A percentile compares a stretch with the other conserved stretches of the same genome.
phyloP scores from a whole-genome alignment of 345 rosid species.

The Pseudoturritis turrita region DNA sequence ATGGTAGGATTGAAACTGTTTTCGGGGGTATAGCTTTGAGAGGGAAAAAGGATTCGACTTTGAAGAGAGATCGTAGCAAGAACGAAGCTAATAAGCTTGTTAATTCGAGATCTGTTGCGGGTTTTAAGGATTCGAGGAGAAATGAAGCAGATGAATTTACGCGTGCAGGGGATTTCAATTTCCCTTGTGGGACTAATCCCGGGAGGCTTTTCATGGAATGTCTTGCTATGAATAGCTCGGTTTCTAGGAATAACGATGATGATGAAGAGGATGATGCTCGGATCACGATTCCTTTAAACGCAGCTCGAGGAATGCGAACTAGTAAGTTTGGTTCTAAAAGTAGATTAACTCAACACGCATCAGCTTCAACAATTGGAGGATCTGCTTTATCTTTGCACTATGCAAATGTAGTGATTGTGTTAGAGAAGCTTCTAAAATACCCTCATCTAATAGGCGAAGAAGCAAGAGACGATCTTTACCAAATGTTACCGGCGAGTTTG shows the following conservation, averaged over 20 bases:
- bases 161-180: conserved; percentile 55
- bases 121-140: conserved; percentile 35
- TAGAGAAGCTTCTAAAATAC: conserved; percentile 81
- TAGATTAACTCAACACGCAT: conserved; percentile 46
- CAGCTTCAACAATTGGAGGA: conserved; percentile 80
- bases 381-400: conserved; percentile 87
- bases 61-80: conserved; percentile 53
- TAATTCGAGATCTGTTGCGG: conserved; percentile 25
- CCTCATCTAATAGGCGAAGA: conserved; percentile 96
- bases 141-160: conserved; percentile 41
- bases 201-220: conserved; percentile 86
- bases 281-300: conserved; percentile 36
- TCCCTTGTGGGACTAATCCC: conserved; percentile 77
- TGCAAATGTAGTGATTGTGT: conserved; percentile 80
- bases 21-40: conserved; percentile 56
- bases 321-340: conserved; percentile 49
- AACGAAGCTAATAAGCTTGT: conserved; percentile 26
- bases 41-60: conserved; percentile 20
- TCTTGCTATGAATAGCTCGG: conserved; percentile 68
- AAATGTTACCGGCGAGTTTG: conserved; percentile 86
- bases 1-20: conserved; percentile 59
- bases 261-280: conserved; percentile 35
- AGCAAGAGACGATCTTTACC: conserved; percentile 92
- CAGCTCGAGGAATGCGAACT: conserved; percentile 33
- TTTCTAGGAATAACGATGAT: conserved; percentile 46